Evolutionary conservation across 1,284 basidiomycete genomes (phyloP).

Genomic region (Fistulina hepatica): DNA sequence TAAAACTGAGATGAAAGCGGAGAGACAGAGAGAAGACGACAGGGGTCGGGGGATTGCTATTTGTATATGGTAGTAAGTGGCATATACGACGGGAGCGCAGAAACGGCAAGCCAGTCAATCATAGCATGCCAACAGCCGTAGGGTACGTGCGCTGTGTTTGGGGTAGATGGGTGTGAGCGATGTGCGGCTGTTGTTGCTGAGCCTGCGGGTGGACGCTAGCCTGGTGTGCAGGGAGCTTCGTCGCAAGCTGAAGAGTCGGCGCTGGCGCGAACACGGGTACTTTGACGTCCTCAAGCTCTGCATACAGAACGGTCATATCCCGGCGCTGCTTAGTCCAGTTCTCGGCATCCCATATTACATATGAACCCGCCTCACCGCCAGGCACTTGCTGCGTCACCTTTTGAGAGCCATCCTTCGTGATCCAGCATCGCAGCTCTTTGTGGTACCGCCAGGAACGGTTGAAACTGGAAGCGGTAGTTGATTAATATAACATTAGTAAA

Average conservation of each 20-base stretch:
- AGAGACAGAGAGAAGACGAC: no score
- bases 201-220: no score
- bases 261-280: constrained; percentile 49
- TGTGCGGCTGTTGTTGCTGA: no score
- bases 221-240: constrained; percentile 26
- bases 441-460: constrained; percentile 98
- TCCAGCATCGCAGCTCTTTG: constrained; percentile 91
- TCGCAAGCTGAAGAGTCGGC: constrained; percentile 39
- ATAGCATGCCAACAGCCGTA: no score
- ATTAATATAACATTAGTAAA: constrained; percentile 1
- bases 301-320: constrained; percentile 79
- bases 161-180: no score
- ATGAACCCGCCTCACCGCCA: constrained; percentile 83
- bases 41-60: no score
- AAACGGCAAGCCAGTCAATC: no score
- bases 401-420: constrained; percentile 85
- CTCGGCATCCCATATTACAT: constrained; percentile 88
- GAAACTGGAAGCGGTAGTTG: constrained; percentile 41
- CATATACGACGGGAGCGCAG: no score
- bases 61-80: no score
- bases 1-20: no score
- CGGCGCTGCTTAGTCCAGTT: constrained; percentile 81
- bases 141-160: no score
- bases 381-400: constrained; percentile 78
- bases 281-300: constrained; percentile 79